Conservation (phyloP, 805 yeast genomes). For the Metschnikowia lunata region DNA sequence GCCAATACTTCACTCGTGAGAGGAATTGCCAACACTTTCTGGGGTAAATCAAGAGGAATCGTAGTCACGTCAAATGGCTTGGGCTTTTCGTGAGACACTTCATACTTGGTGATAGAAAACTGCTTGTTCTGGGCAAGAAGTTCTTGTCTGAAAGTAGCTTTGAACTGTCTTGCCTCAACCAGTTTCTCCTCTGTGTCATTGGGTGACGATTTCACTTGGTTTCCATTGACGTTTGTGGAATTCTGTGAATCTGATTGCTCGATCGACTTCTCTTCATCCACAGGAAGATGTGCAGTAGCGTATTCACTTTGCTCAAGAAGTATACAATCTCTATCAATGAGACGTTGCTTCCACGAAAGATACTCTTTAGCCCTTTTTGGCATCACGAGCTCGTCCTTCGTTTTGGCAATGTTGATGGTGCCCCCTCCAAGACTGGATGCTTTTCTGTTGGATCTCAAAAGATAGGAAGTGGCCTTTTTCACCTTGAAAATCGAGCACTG, state of each 20-base stretch:
- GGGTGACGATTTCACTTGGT: not conserved
- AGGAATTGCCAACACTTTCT: conserved; percentile 11
- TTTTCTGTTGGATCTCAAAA: conserved; percentile 56
- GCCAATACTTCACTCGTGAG: conserved; percentile 11
- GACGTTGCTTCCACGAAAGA: conserved; percentile 35
- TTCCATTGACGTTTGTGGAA: not conserved
- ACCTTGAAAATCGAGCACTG: conserved; percentile 59
- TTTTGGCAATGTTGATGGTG: conserved; percentile 18
- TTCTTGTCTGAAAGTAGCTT: conserved; percentile 18
- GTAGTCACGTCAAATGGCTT: conserved; percentile 3
- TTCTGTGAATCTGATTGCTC: not conserved
- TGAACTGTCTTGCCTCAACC: not conserved
- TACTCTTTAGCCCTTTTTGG: conserved; percentile 29
- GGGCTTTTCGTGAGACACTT: not conserved
- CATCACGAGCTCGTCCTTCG: conserved; percentile 36
- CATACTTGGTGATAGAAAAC: conserved; percentile 1
- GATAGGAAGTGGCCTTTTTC: conserved; percentile 56
- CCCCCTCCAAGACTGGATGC: conserved; percentile 37
- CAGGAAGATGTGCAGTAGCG: not conserved
- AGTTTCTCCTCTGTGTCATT: not conserved
- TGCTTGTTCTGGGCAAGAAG: conserved; percentile 16
- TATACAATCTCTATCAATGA: conserved; percentile 26
- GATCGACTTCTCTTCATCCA: not conserved
- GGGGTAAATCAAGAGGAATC: conserved; percentile 1
- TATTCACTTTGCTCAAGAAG: conserved; percentile 2